Conservation (phyloP, 257 asterid species). For the Rauvolfia tetraphylla region DNA sequence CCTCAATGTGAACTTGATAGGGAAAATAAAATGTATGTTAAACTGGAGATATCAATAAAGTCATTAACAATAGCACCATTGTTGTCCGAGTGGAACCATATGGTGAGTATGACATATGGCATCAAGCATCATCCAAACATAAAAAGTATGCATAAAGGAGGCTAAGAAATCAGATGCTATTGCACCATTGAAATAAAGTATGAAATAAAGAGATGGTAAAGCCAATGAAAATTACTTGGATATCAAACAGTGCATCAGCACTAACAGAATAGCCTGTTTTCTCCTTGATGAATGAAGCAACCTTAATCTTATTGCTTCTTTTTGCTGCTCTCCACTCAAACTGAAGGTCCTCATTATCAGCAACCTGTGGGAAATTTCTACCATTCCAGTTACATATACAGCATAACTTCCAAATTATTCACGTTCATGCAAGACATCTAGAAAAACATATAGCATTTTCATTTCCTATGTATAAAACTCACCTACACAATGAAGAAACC, state of each 20-base stretch:
- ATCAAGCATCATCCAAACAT: background rate
- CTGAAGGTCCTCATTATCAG: conserved; percentile 77
- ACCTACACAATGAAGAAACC: background rate
- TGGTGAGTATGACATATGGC: too few species aligned
- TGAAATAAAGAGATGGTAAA: background rate
- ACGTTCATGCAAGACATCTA: background rate
- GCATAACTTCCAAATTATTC: background rate
- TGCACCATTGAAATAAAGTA: background rate
- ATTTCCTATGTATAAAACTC: background rate
- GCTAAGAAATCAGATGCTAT: background rate
- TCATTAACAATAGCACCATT: background rate
- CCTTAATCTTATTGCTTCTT: conserved; percentile 61
- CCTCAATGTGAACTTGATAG: background rate
- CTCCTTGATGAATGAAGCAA: conserved; percentile 60
- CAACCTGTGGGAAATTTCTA: conserved; percentile 50
- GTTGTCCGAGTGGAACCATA: background rate
- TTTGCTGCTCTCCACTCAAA: conserved; percentile 72
- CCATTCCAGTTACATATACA: conserved; percentile 20
- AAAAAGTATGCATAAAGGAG: background rate
- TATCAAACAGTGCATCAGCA: conserved; percentile 85
- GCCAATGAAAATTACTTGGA: conserved; percentile 51
- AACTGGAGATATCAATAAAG: background rate
- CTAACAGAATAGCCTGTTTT: conserved; percentile 71
- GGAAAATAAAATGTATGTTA: background rate
- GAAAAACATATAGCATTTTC: background rate